phyloP scores from a whole-genome alignment of 306 rosid genomes.

The Oxytropis ochrocephala region DNA sequence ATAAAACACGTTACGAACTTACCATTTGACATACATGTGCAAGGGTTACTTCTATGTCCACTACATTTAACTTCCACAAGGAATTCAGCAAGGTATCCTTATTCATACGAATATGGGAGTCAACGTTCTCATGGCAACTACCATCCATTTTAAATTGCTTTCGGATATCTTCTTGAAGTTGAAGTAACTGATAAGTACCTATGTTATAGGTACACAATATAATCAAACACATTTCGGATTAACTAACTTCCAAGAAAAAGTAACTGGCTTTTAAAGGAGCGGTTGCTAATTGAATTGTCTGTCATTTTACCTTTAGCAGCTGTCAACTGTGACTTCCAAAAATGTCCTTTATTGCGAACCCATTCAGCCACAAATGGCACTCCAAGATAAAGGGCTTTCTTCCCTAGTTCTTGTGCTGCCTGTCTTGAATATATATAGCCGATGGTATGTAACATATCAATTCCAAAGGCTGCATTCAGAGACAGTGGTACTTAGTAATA shows the following conservation, averaged over 20 bases:
- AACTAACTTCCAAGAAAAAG: slow-evolving; percentile 2
- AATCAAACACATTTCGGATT: slow-evolving; percentile 16
- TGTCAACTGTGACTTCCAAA: slow-evolving; percentile 83
- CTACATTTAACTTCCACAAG: slow-evolving; percentile 88
- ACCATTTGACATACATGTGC: slow-evolving; percentile 91
- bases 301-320: slow-evolving; percentile 72
- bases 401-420: slow-evolving; percentile 94
- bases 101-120: slow-evolving; percentile 59
- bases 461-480: slow-evolving; percentile 62
- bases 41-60: slow-evolving; percentile 90
- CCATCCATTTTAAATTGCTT: slow-evolving; percentile 59
- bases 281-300: neutral
- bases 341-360: slow-evolving; percentile 90
- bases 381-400: slow-evolving; percentile 78
- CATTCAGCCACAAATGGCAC: slow-evolving; percentile 92
- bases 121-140: slow-evolving; percentile 43
- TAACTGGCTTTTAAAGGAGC: neutral
- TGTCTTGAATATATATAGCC: slow-evolving; percentile 84
- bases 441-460: slow-evolving; percentile 62
- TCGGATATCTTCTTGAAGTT: slow-evolving; percentile 72
- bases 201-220: slow-evolving; percentile 15
- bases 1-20: slow-evolving; percentile 24
- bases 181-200: slow-evolving; percentile 83
- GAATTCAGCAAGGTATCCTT: slow-evolving; percentile 78
- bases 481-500: neutral